phyloP scores from a whole-genome alignment of 257 asterid species.

The Anisodus tanguticus region DNA sequence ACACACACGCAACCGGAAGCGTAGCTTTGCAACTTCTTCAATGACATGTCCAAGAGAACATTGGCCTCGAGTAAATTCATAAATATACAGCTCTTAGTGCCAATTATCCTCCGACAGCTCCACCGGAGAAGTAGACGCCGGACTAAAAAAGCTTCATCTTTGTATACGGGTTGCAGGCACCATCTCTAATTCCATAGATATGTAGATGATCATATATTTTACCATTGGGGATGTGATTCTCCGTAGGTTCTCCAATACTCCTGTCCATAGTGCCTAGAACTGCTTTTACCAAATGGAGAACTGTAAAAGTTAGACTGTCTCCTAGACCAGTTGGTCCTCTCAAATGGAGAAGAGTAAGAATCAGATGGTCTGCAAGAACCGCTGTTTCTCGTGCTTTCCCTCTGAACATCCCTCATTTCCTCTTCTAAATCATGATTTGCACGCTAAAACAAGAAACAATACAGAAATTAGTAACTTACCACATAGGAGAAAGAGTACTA shows the following conservation, averaged over 20 bases:
- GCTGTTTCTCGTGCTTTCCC: slow-evolving; percentile 47
- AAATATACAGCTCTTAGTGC: neutral
- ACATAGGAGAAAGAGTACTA: too few relatives aligned
- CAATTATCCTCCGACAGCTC: neutral
- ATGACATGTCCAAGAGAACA: neutral
- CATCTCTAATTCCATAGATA: neutral
- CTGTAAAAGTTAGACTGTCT: slow-evolving; percentile 50
- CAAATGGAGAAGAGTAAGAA: slow-evolving; percentile 61
- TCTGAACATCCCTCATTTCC: slow-evolving; percentile 51
- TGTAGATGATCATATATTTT: slow-evolving; percentile 8
- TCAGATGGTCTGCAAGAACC: slow-evolving; percentile 56
- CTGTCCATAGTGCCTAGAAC: slow-evolving; percentile 57
- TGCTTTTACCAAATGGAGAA: slow-evolving; percentile 57
- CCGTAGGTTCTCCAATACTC: slow-evolving; percentile 51
- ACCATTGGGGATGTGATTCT: slow-evolving; percentile 50
- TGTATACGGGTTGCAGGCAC: neutral
- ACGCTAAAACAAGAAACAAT: slow-evolving; percentile 52
- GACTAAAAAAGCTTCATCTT: slow-evolving; percentile 17
- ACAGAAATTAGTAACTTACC: slow-evolving; percentile 13
- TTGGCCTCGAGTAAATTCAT: neutral
- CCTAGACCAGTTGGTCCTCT: slow-evolving; percentile 48
- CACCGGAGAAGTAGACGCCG: neutral
- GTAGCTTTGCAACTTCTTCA: neutral
- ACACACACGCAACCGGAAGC: neutral
- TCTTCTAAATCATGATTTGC: slow-evolving; percentile 66